A percentile compares a stretch with the other conserved stretches of the same genome.
Evolutionary conservation across 129 eudicot genomes (phyloP).

Genomic region (Chrysanthemum seticuspe): DNA sequence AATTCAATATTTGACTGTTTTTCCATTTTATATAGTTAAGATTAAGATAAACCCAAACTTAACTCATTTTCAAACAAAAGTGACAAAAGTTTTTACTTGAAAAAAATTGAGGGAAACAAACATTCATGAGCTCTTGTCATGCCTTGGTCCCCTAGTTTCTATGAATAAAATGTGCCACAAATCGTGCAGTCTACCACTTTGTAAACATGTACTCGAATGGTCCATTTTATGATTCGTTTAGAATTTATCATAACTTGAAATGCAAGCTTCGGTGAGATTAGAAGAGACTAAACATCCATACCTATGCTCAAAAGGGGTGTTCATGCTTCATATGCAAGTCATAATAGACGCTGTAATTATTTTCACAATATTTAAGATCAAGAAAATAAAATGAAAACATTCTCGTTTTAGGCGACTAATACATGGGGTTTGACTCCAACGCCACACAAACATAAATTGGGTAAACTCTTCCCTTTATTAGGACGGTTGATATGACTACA

Average conservation of each 20-base stretch:
- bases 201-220: neutral
- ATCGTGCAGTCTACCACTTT: neutral
- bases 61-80: too few species aligned
- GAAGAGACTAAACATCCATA: neutral
- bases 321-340: neutral
- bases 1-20: too few species aligned
- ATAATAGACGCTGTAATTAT: neutral
- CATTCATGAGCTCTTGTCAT: neutral
- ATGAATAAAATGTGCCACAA: neutral
- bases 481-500: too few species aligned
- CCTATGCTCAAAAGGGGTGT: neutral
- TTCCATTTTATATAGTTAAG: too few species aligned
- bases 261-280: neutral
- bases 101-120: neutral
- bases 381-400: neutral
- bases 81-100: too few species aligned
- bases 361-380: neutral
- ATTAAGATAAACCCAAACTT: too few species aligned
- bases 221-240: neutral
- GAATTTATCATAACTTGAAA: neutral
- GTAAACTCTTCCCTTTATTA: too few species aligned
- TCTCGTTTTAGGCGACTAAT: too few species aligned
- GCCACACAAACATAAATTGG: too few species aligned
- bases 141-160: neutral
- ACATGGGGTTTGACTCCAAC: too few species aligned